phyloP scores from a whole-genome alignment of 306 rosid genomes.

The Trifolium pratense region DNA sequence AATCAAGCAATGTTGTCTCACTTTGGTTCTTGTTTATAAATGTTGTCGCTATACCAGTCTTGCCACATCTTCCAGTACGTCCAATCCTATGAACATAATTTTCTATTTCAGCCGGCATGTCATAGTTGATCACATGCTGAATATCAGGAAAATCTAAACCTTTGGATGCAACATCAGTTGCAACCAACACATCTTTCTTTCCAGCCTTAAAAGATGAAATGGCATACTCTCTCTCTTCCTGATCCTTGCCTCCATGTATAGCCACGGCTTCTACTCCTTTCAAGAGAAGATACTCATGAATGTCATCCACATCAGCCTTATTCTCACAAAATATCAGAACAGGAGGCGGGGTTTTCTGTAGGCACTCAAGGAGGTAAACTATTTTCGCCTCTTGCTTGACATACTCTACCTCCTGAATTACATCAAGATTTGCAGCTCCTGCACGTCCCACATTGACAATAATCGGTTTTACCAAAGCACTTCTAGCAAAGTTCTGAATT shows the following conservation, averaged over 20 bases:
- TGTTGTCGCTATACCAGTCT: constrained; percentile 92
- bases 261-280: constrained; percentile 98
- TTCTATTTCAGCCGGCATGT: constrained; percentile 96
- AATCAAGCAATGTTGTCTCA: constrained; percentile 91
- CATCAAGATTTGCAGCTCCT: constrained; percentile 93
- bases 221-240: constrained; percentile 91
- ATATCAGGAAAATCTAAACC: constrained; percentile 97
- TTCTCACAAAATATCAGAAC: constrained; percentile 88
- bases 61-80: constrained; percentile 92
- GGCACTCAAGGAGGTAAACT: constrained; percentile 88
- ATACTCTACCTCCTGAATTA: constrained; percentile 92
- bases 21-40: constrained; percentile 93
- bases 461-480: constrained; percentile 75
- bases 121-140: constrained; percentile 91
- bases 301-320: constrained; percentile 93
- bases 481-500: constrained; percentile 87
- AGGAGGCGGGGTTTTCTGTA: constrained; percentile 91
- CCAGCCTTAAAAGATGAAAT: constrained; percentile 80
- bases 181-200: constrained; percentile 92
- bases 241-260: constrained; percentile 95
- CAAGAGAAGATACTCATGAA: constrained; percentile 89
- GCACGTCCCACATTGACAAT: constrained; percentile 92
- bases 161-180: constrained; percentile 94
- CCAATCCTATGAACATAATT: constrained; percentile 98
- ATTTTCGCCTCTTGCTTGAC: constrained; percentile 94